These are phyloP conservation scores for Boletus subcaerulescens DNA, from an alignment of 768 basidiomycete species.

Conservation along the genomic window DNA sequence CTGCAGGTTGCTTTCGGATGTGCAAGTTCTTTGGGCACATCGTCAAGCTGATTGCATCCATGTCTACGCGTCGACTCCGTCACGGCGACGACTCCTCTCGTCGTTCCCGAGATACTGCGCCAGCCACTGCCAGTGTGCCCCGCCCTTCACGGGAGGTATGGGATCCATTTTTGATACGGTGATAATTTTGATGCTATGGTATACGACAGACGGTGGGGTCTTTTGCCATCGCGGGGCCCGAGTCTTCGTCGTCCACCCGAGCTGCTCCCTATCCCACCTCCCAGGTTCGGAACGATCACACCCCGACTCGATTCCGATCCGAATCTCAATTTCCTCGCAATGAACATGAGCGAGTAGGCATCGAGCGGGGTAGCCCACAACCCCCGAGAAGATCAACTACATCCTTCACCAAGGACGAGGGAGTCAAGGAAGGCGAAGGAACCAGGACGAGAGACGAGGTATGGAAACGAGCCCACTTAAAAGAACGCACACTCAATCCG, in stretches of 20 bases:
- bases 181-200: neutral
- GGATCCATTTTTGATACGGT: neutral
- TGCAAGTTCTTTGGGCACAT: slow-evolving; percentile 9
- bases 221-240: neutral
- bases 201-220: slow-evolving; percentile 2
- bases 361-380: neutral
- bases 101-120: neutral
- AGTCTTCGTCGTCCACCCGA: neutral
- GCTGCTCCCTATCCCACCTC: neutral
- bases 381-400: neutral
- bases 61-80: slow-evolving; percentile 3
- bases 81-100: neutral
- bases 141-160: slow-evolving; percentile 11
- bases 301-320: neutral
- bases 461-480: neutral
- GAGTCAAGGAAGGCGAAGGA: neutral
- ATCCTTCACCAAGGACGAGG: neutral
- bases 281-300: neutral
- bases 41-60: slow-evolving; percentile 7
- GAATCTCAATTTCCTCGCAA: neutral
- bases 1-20: slow-evolving; percentile 14
- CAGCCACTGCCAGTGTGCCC: neutral
- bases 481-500: neutral
- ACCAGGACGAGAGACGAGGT: slow-evolving; percentile 8
- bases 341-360: neutral